Percentiles rank a stretch among this genome's conserved stretches.
These are phyloP conservation scores for Rhodotorula sphaerocarpa DNA, from an alignment of 768 basidiomycete species.

Conservation along the genomic window DNA sequence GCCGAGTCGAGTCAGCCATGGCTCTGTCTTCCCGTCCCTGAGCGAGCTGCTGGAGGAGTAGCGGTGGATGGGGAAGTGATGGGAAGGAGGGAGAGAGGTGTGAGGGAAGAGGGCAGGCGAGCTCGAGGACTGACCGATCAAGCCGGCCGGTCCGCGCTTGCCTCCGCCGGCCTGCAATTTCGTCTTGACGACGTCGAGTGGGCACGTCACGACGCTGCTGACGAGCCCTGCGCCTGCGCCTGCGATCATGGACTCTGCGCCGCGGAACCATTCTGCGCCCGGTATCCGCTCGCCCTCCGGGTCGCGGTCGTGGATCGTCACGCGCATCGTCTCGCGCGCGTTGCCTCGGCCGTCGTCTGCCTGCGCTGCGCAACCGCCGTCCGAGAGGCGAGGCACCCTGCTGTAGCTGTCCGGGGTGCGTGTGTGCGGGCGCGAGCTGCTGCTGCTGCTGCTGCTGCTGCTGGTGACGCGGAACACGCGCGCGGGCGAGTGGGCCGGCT, in stretches of 20 bases:
- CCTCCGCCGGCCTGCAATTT: conserved; percentile 85
- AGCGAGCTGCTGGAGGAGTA: too few species aligned
- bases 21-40: too few species aligned
- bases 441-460: too few species aligned
- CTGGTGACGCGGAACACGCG: too few species aligned
- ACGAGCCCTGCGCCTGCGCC: conserved; percentile 93
- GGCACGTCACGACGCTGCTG: conserved; percentile 87
- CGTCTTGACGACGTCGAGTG: conserved; percentile 95
- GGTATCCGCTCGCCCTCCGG: conserved; percentile 10
- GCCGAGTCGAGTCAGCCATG: background rate
- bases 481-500: too few species aligned
- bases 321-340: too few species aligned
- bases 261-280: conserved; percentile 26
- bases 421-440: too few species aligned
- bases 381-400: too few species aligned
- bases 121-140: conserved; percentile 53
- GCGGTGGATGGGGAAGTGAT: background rate
- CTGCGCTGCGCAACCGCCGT: too few species aligned
- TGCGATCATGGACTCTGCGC: conserved; percentile 50
- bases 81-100: conserved; percentile 2
- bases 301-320: conserved; percentile 31
- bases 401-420: too few species aligned
- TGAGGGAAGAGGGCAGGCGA: background rate
- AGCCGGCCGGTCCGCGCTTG: conserved; percentile 48
- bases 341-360: too few species aligned